Base-by-base conservation (phyloP, 1,139 yeast genomes). In the Magnusiomyces paraingens region DNA sequence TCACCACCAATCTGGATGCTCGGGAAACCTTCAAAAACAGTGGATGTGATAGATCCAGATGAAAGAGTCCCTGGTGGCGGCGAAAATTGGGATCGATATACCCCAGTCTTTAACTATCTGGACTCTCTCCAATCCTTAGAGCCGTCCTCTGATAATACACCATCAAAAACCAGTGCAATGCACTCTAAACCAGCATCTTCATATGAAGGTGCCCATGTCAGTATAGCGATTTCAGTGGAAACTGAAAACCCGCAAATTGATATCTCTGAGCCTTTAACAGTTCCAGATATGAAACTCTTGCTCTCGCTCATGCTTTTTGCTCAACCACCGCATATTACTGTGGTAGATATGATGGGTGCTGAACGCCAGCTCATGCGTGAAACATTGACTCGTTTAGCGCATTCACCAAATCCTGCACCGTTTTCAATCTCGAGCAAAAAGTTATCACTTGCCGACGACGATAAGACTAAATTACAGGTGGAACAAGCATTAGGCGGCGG, bases 1-100 rank as follows among this genome's bases (percentile, higher is more conserved):
- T 79, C 90, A 1, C 98, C 98, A 0, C 98, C 99, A 0, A 78
- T 88, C 2, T 91, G 96, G 95, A 66, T 91, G 55, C 70, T 88
- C 49, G 87, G 85, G 2, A 59, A 61, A 47, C 68, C 65, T 1
- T 50, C 57, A 11, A 64, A 58, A 5, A 53, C 66, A 1, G 70
- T 71, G 1, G 54, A 57, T 3, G 57, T 59, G 35, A 53, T 62
- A 1, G 64, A 62, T 42, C 67, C 70, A 10, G 45, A 55, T 18
- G 52, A 43, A 15, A 49, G 57, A 1, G 57, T 53, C 11, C 60
- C 55, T 6, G 65, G 60, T 21, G 53, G 55, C 0, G 65, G 72
- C 51, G 64, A 66, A 50, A 66, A 73, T n/a, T 60, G 70, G 6
- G 75, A n/a, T 15, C 44, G 64, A 36, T 59, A 59, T 50, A 40